Evolutionary conservation across 2,329 filamentous ascomycete species (phyloP), one percentile per base, ranked within the genome.

Genomic region (Trichoderma koningii): DNA sequence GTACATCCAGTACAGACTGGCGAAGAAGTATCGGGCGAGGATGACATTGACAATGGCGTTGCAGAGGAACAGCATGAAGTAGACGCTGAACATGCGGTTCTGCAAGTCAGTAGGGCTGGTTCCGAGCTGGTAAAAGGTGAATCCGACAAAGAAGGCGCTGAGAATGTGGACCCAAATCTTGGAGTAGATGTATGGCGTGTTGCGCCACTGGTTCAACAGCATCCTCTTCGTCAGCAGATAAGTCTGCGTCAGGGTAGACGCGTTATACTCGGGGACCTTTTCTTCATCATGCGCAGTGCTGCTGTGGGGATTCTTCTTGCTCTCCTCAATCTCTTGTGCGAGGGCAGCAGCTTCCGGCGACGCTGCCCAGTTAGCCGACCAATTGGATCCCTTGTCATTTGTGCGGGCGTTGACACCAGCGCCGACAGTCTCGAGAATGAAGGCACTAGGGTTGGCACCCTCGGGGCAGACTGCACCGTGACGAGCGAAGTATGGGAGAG

Each of bases 361-460:
- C 21, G 81, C 81, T 19, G 82, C 78, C 90, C 89, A 92, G 67
- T 90, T 83, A 38, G 90, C 80, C 71, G 87, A 88, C 88, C 87
- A 91, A 72, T 91, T 83, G 48, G 68, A 79, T 70, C 70, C 76
- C 63, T 76, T 0, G 79, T 81, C 1, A 82, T 71, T 45, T 10
- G 34, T 38, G 12, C 34, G 34, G 34, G 34, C 34, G 76, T 73
- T 0, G 10, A 52, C 30, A 2, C 50, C 50, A 10, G 84, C 84
- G 1, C 84, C 83, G 14, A 83, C 81, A 17, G 83, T 81, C 55
- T 85, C 81, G 60, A 93, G 85, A 86, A 93, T 92, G 79, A 88
- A 90, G 73, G 93, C 90, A 0, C 90, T 90, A 1, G 89, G 89
- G 70, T 93, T 93, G n/a, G 85, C 85, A 0, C 86, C 83, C 0